Evolutionary conservation across 2,329 filamentous ascomycete genomes (phyloP).

Genomic region (Curvularia sp.): DNA sequence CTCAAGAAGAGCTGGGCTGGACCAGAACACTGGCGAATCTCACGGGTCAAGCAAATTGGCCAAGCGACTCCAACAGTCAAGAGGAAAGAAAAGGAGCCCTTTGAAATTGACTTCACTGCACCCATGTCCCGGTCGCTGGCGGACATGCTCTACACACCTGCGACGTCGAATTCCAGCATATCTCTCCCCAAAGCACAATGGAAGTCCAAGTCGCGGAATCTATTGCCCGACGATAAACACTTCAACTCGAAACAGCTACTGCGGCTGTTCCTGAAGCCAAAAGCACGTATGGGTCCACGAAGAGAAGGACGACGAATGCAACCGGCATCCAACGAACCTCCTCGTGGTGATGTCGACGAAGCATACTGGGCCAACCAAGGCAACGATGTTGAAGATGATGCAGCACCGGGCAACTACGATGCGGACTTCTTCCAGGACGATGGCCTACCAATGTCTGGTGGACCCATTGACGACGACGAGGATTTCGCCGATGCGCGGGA

Average conservation of each 20-base stretch:
- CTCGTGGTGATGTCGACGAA: slow-evolving; percentile 85
- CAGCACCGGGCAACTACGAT: slow-evolving; percentile 81
- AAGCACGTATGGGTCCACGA: slow-evolving; percentile 77
- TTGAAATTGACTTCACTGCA: slow-evolving; percentile 88
- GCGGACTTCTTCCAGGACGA: slow-evolving; percentile 98
- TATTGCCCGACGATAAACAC: slow-evolving; percentile 96
- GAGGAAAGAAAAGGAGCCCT: slow-evolving; percentile 94
- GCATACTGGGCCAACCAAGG: slow-evolving; percentile 82
- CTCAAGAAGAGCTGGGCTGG: slow-evolving; percentile 97
- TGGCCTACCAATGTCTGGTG: slow-evolving; percentile 71
- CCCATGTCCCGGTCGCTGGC: slow-evolving; percentile 74
- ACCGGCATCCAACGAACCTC: slow-evolving; percentile 56
- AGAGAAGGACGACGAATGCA: slow-evolving; percentile 52
- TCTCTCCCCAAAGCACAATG: slow-evolving; percentile 91
- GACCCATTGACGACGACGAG: slow-evolving; percentile 69
- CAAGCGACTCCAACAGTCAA: slow-evolving; percentile 68
- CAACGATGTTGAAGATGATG: slow-evolving; percentile 59
- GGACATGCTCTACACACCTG: slow-evolving; percentile 81
- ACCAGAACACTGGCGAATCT: slow-evolving; percentile 98
- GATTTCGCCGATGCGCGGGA: slow-evolving; percentile 81
- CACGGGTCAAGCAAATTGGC: slow-evolving; percentile 78
- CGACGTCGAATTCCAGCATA: slow-evolving; percentile 80
- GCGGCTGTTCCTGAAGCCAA: slow-evolving; percentile 92
- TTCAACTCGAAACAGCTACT: slow-evolving; percentile 94
- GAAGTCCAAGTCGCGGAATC: slow-evolving; percentile 90